A percentile compares a stretch with the other conserved stretches of the same genome.
Conservation (phyloP, 805 yeast species). For the Candida cerambycidarum region DNA sequence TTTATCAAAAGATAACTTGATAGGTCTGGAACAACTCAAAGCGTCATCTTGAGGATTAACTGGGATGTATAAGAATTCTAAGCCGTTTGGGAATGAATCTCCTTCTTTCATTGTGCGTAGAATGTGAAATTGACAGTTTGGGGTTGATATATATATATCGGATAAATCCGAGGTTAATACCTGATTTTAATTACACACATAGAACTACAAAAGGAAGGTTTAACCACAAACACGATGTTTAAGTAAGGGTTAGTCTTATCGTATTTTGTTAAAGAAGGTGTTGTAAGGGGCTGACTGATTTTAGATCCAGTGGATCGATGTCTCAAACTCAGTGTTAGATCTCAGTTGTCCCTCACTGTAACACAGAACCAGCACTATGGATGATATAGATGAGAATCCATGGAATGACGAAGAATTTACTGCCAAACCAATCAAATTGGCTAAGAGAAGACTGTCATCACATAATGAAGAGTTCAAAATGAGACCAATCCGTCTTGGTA, state of each 20-base stretch:
- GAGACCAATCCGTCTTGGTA: constrained; percentile 14
- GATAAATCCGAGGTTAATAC: neutral
- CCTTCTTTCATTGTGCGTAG: constrained; percentile 23
- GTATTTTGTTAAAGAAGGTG: too few species aligned
- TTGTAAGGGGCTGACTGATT: too few species aligned
- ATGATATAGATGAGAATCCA: constrained; percentile 15
- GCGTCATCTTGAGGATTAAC: constrained; percentile 29
- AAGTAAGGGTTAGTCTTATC: too few species aligned
- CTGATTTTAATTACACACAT: too few species aligned
- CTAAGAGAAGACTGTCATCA: constrained; percentile 20
- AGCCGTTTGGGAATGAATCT: constrained; percentile 32
- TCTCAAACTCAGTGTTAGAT: too few species aligned
- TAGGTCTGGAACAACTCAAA: constrained; percentile 37
- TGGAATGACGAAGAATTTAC: constrained; percentile 16
- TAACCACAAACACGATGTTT: too few species aligned
- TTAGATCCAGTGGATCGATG: too few species aligned
- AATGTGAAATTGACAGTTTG: neutral
- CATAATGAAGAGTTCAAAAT: constrained; percentile 12
- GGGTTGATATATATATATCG: neutral
- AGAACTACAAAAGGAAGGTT: too few species aligned
- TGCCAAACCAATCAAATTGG: constrained; percentile 29
- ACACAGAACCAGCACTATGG: constrained; percentile 1
- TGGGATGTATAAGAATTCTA: constrained; percentile 39
- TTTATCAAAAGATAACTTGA: constrained; percentile 33
- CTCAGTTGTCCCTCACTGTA: too few species aligned